These are phyloP conservation scores for Cystobasidium pallidum DNA, from an alignment of 1,284 basidiomycete genomes.

Conservation along the genomic window DNA sequence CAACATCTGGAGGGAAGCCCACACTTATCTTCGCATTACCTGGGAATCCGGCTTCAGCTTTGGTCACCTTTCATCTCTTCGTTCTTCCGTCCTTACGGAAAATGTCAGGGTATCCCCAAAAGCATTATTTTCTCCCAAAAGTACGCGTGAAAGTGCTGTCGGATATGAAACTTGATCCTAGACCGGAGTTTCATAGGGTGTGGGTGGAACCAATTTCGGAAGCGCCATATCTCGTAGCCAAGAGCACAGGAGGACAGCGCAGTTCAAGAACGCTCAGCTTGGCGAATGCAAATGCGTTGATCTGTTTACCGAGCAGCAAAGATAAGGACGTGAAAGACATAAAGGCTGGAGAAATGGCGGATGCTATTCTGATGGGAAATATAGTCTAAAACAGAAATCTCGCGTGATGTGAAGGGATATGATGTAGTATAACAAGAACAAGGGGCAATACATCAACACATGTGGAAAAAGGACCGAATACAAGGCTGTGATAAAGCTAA, in stretches of 20 bases:
- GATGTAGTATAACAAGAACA: background rate
- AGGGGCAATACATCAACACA: background rate
- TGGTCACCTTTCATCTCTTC: constrained; percentile 85
- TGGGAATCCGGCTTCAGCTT: constrained; percentile 82
- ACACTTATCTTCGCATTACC: constrained; percentile 80
- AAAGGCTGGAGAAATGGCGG: constrained; percentile 63
- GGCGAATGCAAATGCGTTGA: constrained; percentile 74
- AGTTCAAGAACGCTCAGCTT: constrained; percentile 77
- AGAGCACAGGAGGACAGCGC: constrained; percentile 80
- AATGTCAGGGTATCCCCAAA: constrained; percentile 68
- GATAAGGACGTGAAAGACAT: constrained; percentile 58
- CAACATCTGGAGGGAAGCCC: constrained; percentile 51
- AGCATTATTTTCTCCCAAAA: constrained; percentile 66
- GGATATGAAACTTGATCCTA: constrained; percentile 69
- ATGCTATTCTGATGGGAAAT: constrained; percentile 51
- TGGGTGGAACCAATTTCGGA: constrained; percentile 61
- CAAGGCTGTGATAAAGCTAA: background rate
- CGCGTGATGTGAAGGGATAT: background rate
- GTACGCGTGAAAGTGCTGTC: constrained; percentile 69
- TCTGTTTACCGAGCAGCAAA: constrained; percentile 65
- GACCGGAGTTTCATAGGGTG: constrained; percentile 81
- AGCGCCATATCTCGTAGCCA: constrained; percentile 64
- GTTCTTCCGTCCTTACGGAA: constrained; percentile 76
- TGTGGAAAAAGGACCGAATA: background rate
- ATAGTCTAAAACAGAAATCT: constrained; percentile 2